Evolutionary conservation across 1,284 basidiomycete genomes (phyloP), one percentile per base, ranked within the genome.

Genomic region (Trichosporon sp.): DNA sequence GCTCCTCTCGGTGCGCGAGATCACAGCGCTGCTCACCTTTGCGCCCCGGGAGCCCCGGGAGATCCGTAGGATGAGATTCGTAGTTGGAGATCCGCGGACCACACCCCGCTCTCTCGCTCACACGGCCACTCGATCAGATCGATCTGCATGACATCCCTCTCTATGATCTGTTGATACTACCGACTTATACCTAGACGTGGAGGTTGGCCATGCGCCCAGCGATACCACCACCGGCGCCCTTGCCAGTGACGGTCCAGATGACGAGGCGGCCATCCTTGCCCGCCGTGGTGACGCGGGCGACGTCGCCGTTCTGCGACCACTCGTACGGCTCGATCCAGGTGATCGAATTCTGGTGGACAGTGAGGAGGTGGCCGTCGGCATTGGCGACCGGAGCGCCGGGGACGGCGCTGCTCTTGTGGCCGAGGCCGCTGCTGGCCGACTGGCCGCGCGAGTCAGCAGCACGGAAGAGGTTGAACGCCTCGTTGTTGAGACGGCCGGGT

Each of bases 271-370:
- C 96, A 81, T 99, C 96, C 29, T 95, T 91, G 9, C 94, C 96
- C n/a, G 88, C 89, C 16, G 95, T 97, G 76, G 89, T 92, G 64
- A 99, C 88, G 71, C 85, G 86, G 56, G 82, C 84, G 7, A 97
- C 88, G 3, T 84, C 80, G 0, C 86, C 86, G 21, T 83, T 86
- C 1, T 82, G 76, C 0, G 78, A 82, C 66, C 84, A 85, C 65
- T 89, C 88, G 73, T 91, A 95, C 27, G 89, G 82, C 62, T 92
- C 84, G 56, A 96, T 84, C 70, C 84, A 89, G n/a, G 94, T 98
- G 80, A 99, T 98, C 46, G 95, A 96, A 82, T 99, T 99, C 84
- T 98, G 95, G 80, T 99, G 96, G 46, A 96, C 86, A 3, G 95
- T 99, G 73, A 73, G 78, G 66, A 92, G 82, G 77, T 90, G 90